Base-by-base conservation (phyloP, 1,139 yeast species). In the Yamadazyma songkhlaensis region DNA sequence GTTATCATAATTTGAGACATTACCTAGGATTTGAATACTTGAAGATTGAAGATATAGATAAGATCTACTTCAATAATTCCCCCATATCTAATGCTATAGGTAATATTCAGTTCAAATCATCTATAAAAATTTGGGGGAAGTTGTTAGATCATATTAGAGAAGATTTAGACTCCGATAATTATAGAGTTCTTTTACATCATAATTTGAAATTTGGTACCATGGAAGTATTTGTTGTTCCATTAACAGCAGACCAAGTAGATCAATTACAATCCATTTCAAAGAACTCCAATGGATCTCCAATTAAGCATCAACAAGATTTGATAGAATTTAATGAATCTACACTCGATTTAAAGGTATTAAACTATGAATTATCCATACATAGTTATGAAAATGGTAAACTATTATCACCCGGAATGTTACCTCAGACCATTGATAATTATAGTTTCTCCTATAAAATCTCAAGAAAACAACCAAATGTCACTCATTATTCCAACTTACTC, bases 21-120 rank as follows among this genome's bases (percentile, higher is more conserved):
- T 77, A 90, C 53, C 86, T 92, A 59, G 98, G 97, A 3, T 92
- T 89, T 60, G 92, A 89, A 57, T 92, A 92, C 58, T 60, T 92
- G 21, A 92, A 96, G 1, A 62, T 89, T 35, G 63, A 67, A 4
- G 86, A 82, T 28, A 74, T 92, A 46, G 97, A 92, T 55, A 54
- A 57, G 34, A 50, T 67, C 35, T 68, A 59, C 41, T 50, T 54
- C 13, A 54, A 55, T 38, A 42, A 47, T 20, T 36, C 40, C 12
- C 43, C 44, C 9, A 44, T 46, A 22, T 50, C 88, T 0, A 49
- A 77, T 0, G 57, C 60, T 35, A 72, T 86, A 36, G 97, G 95
- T 0, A 82, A 84, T 27, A 59, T 66, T 7, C 96, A 89, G 55
- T 86, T 89, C 59, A 75, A 74, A 46, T 57, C 77, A 34, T 81